phyloP scores from a whole-genome alignment of 257 asterid species.

The Solanum etuberosum region DNA sequence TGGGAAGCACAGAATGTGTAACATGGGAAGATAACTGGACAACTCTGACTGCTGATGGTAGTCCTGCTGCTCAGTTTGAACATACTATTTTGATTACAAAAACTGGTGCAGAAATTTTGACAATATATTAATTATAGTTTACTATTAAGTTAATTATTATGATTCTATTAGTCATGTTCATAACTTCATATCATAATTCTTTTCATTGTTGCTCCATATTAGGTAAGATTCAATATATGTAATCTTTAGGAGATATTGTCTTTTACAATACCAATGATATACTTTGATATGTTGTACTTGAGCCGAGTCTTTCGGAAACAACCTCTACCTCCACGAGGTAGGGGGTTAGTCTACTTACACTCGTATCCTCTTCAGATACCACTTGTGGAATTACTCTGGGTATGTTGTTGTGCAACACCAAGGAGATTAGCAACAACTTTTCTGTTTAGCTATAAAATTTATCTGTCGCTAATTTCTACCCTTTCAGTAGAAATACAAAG shows the following conservation, averaged over 20 bases:
- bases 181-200: background rate
- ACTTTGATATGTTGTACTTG: background rate
- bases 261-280: background rate
- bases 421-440: background rate
- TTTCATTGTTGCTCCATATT: background rate
- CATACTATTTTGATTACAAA: slow-evolving; percentile 86
- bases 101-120: slow-evolving; percentile 85
- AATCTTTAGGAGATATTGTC: background rate
- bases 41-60: slow-evolving; percentile 86
- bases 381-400: accelerated
- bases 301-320: background rate
- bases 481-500: background rate
- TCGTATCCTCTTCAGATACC: accelerated
- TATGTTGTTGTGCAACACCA: background rate
- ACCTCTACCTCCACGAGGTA: background rate
- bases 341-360: background rate
- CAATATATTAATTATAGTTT: slow-evolving; percentile 23
- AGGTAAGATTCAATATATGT: background rate
- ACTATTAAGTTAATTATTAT: background rate
- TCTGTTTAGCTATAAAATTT: background rate
- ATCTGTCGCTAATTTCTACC: no score
- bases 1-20: slow-evolving; percentile 72
- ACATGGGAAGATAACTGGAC: slow-evolving; percentile 99
- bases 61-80: slow-evolving; percentile 96
- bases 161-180: background rate